Evolutionary conservation across 495 filamentous ascomycete species (phyloP), one percentile per base, ranked within the genome.

Genomic region (Lasiosphaeris hirsuta): DNA sequence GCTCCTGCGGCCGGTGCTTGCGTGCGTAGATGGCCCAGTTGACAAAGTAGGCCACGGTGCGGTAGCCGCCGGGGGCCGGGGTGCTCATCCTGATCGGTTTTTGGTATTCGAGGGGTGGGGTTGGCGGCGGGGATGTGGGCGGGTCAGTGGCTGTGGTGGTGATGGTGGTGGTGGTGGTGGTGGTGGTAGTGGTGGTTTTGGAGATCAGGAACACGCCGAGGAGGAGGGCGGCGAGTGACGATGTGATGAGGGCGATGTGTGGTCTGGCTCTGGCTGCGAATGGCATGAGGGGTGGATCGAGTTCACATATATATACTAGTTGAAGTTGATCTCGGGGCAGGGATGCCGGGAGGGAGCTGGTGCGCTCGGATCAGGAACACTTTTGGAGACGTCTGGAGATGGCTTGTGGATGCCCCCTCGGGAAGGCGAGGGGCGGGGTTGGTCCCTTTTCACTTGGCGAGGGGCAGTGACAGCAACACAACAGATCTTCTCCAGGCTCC

Each of bases 1-100:
- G 76, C 68, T 96, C 88, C 61, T 96, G 90, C 0, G 92, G 91
- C 38, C 87, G 82, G 71, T 95, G 87, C 59, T 92, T 88, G 58
- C 93, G 83, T 35, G 81, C 90, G 73, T 97, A 97, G 67, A 97
- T 96, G 48, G 90, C 93, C 92, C 90, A 94, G 74, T 96, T 92
- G 53, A 90, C 88, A 61, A 86, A 96, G 76, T 96, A 96, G 13
- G 87, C 88, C 51, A 94, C 88, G 6, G 85, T 79, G 59, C 82
- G 83, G 68, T 84, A 89, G 51, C 82, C 74, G 36, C 9, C 40
- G 33, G 54, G 69, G 23, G 34, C 38, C 18, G 2, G 69, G 71
- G 60, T 73, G 77, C 81, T 82, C 7, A 57, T 79, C 40, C 23
- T 8, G 15, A 56, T 17, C 44, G 57, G n/a, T 43, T 54, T 5